phyloP scores from a whole-genome alignment of 495 filamentous ascomycete species.

The Podospora appendiculata region DNA sequence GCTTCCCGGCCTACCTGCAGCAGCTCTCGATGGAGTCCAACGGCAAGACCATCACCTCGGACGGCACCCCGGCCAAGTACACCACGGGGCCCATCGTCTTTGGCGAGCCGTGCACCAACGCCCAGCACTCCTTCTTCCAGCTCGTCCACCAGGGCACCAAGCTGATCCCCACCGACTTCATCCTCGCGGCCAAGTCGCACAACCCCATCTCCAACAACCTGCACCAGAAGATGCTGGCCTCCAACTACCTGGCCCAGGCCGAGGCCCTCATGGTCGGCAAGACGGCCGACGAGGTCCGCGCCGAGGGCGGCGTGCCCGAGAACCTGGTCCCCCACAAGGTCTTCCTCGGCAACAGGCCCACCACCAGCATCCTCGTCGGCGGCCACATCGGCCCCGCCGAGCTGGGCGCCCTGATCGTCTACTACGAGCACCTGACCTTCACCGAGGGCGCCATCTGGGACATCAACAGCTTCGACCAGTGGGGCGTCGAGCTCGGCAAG shows the following conservation, averaged over 20 bases:
- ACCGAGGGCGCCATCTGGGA: slow-evolving; percentile 97
- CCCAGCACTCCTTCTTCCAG: slow-evolving; percentile 99
- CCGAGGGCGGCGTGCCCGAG: slow-evolving; percentile 70
- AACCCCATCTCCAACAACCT: slow-evolving; percentile 88
- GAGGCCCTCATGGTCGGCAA: slow-evolving; percentile 99
- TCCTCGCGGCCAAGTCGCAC: slow-evolving; percentile 90
- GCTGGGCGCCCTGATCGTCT: slow-evolving; percentile 90
- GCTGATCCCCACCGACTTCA: slow-evolving; percentile 96
- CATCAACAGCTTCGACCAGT: slow-evolving; percentile 99
- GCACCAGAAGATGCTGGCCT: slow-evolving; percentile 98
- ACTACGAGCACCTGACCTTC: slow-evolving; percentile 98
- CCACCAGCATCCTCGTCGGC: slow-evolving; percentile 86
- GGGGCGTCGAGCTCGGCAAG: slow-evolving; percentile 98
- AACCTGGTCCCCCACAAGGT: slow-evolving; percentile 94
- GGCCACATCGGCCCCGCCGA: slow-evolving; percentile 86
- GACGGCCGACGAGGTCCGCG: slow-evolving; percentile 79
- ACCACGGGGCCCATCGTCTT: slow-evolving; percentile 91
- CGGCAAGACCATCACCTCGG: slow-evolving; percentile 92
- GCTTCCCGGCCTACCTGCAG: slow-evolving; percentile 97
- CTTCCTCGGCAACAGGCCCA: slow-evolving; percentile 95
- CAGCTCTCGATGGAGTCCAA: slow-evolving; percentile 99
- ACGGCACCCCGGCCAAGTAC: slow-evolving; percentile 88
- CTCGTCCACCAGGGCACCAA: slow-evolving; percentile 98
- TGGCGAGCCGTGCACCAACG: slow-evolving; percentile 97
- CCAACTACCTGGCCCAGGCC: slow-evolving; percentile 96